Evolutionary conservation across 495 filamentous ascomycete genomes (phyloP), one percentile per base, ranked within the genome.

Genomic region (Hypoxylon lienhwacheense): DNA sequence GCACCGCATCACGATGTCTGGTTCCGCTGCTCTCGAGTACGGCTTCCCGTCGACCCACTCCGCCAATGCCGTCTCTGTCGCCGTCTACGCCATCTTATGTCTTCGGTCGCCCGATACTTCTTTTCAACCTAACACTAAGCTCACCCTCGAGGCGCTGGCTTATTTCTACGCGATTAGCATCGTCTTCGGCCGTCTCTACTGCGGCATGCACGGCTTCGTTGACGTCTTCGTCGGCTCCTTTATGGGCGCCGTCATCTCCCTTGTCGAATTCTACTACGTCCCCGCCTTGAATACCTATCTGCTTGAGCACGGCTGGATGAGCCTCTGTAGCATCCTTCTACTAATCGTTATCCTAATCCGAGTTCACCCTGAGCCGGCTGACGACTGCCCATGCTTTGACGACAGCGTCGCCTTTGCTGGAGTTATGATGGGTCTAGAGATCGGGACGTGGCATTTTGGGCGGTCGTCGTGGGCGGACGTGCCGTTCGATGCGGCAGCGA

Each of bases 1-100:
- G 4, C 87, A 93, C 43, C 84, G 93, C 10, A 97, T 98, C 64
- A 96, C 90, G 42, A 96, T 96, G 90, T 97, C 93, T 22, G 90
- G 90, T 7, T 95, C 90, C 2, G 89, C 88, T 5, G 91, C 92
- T 14, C 79, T 98, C 28, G 93, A 98, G 65, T 98, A 98, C 63
- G 93, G 93, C 16, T 97, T 97, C 61, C 93, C 93, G 2, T 96
- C 91, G 8, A 96, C 93, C 0, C 93, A 98, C 70, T 95, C 91
- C 1, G 92, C 93, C 16, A 98, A 98, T 68, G 93, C 93, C 5
- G 88, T 97, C 34, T 97, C 93, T 1, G 92, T 97, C 8, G 87
- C 89, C 22, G 79, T 95, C 7, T 98, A 97, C 67, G 84, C 79
- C 8, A 71, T 97, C 26, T 76, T 86, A 14, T 70, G 82, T 12